These are phyloP conservation scores for Metarhizium brunneum DNA, from an alignment of 2,329 filamentous ascomycete species.

Conservation along the genomic window DNA sequence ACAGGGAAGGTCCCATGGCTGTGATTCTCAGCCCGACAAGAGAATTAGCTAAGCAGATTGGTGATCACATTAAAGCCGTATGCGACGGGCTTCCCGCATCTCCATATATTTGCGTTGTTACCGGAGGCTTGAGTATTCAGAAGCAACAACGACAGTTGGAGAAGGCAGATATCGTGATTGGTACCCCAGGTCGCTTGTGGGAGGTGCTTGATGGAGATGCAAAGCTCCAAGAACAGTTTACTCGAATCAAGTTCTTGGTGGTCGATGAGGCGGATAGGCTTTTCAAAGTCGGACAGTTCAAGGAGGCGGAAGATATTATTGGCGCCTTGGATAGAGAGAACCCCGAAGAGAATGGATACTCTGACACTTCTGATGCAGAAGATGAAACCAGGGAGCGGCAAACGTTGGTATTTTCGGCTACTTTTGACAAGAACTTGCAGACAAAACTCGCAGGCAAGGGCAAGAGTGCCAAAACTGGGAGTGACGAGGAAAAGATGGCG, in stretches of 20 bases:
- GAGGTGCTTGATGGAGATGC: conserved; percentile 76
- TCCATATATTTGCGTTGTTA: conserved; percentile 77
- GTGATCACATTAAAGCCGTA: conserved; percentile 69
- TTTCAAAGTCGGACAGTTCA: conserved; percentile 87
- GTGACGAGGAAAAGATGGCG: conserved; percentile 76
- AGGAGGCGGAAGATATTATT: conserved; percentile 85
- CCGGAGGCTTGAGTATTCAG: conserved; percentile 84
- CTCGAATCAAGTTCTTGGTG: conserved; percentile 70
- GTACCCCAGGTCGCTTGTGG: conserved; percentile 87
- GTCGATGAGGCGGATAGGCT: conserved; percentile 92
- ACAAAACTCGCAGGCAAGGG: conserved; percentile 79
- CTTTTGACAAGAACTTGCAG: conserved; percentile 84
- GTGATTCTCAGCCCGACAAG: conserved; percentile 84
- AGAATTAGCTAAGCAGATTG: conserved; percentile 87
- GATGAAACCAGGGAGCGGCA: conserved; percentile 49
- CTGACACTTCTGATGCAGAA: conserved; percentile 39
- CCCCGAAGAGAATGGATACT: conserved; percentile 46
- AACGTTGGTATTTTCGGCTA: conserved; percentile 93
- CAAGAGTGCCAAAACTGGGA: conserved; percentile 34
- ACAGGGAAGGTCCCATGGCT: conserved; percentile 50
- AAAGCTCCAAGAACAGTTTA: conserved; percentile 60
- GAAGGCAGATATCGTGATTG: conserved; percentile 85
- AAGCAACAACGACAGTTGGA: conserved; percentile 84
- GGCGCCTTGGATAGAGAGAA: conserved; percentile 66
- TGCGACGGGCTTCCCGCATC: conserved; percentile 52